phyloP scores from a whole-genome alignment of 139 green algal species.

The Choricystis sp. region DNA sequence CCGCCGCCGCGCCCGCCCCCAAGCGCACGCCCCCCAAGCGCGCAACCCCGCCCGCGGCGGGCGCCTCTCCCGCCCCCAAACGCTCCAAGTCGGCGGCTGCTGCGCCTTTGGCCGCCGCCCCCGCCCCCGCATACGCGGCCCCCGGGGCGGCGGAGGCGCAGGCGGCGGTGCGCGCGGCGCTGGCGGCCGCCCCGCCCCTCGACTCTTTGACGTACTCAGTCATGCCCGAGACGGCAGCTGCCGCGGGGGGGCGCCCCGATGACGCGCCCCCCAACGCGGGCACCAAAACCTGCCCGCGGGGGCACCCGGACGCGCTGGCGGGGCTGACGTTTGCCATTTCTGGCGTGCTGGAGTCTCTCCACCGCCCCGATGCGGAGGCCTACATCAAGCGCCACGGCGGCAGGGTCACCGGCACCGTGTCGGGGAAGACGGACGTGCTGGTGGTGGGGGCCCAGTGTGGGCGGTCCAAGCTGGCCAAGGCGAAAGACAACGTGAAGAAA shows the following conservation, averaged over 20 bases:
- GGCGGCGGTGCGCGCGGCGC: neutral
- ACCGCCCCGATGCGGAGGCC: conserved; percentile 53
- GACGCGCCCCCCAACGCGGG: neutral
- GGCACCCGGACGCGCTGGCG: conserved; percentile 68
- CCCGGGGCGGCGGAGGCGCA: neutral
- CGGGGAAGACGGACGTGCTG: conserved; percentile 75
- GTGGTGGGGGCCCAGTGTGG: conserved; percentile 46
- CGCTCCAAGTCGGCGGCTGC: too few species aligned
- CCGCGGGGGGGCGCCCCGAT: neutral
- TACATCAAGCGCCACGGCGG: conserved; percentile 72
- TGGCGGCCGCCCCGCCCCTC: too few species aligned
- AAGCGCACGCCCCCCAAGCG: neutral
- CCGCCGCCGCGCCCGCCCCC: too few species aligned
- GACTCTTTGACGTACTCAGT: neutral
- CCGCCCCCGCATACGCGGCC: too few species aligned
- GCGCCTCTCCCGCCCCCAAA: too few species aligned
- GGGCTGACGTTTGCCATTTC: conserved; percentile 84
- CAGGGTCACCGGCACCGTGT: conserved; percentile 54
- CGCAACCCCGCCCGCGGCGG: neutral
- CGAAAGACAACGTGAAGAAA: conserved; percentile 19
- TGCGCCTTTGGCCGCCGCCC: too few species aligned
- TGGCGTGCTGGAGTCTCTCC: conserved; percentile 61
- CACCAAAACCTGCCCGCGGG: conserved; percentile 21
- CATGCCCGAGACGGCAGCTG: neutral
- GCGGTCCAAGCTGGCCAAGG: conserved; percentile 42